Conservation (phyloP, 2,329 filamentous ascomycete species). For the Fusarium sterilihyphosum region DNA sequence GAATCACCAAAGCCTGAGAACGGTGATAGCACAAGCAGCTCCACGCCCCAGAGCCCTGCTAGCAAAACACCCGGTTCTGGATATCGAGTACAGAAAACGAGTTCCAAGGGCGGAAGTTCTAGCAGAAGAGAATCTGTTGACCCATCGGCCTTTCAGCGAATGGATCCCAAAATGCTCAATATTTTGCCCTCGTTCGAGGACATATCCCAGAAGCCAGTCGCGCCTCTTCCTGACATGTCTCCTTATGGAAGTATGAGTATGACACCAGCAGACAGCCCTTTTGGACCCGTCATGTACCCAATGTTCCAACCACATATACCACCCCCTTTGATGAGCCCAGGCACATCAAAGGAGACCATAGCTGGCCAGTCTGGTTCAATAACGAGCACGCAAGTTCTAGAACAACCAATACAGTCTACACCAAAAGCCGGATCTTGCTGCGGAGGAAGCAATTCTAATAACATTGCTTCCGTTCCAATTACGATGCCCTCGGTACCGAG, state of each 20-base stretch:
- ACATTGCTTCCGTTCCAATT: constrained; percentile 12
- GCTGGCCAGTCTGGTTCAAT: constrained; percentile 33
- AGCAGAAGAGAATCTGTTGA: constrained; percentile 62
- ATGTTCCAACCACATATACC: constrained; percentile 47
- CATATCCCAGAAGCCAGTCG: constrained; percentile 41
- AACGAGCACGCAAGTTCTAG: constrained; percentile 34
- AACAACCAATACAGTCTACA: constrained; percentile 22
- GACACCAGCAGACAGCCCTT: constrained; percentile 40
- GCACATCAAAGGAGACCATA: constrained; percentile 24
- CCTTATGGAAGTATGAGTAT: constrained; percentile 45
- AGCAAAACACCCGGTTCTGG: constrained; percentile 44
- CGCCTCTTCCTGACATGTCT: constrained; percentile 37
- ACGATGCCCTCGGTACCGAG: constrained; percentile 30
- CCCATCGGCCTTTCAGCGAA: constrained; percentile 58
- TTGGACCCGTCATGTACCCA: constrained; percentile 45
- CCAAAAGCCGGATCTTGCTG: constrained; percentile 51
- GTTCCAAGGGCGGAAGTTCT: constrained; percentile 46
- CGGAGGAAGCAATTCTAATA: constrained; percentile 31
- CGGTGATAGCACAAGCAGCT: constrained; percentile 38
- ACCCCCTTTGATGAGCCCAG: constrained; percentile 34
- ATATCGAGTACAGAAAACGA: constrained; percentile 59
- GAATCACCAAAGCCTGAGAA: constrained; percentile 40
- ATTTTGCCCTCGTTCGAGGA: constrained; percentile 51
- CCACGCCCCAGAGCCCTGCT: constrained; percentile 46
- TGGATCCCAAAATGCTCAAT: constrained; percentile 64